Percentiles rank a stretch among this genome's conserved stretches.
phyloP scores from a whole-genome alignment of 2,329 filamentous ascomycete genomes.

The Sporothrix luriei region DNA sequence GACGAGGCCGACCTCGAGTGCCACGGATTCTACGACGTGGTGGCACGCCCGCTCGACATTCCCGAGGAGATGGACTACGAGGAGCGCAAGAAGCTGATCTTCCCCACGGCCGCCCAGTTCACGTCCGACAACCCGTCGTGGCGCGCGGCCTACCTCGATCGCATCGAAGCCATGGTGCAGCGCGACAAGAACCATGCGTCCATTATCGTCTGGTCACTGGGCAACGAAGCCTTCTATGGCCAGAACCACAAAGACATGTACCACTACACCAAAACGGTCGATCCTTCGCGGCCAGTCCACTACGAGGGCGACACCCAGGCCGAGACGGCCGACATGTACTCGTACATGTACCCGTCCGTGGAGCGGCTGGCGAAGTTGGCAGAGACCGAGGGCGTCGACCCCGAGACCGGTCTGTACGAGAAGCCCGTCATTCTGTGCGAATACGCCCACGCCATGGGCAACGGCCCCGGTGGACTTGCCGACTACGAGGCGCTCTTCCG shows the following conservation, averaged over 20 bases:
- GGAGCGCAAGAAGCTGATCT: slow-evolving; percentile 60
- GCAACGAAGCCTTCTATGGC: slow-evolving; percentile 74
- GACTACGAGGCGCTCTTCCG: slow-evolving; percentile 69
- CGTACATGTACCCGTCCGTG: slow-evolving; percentile 66
- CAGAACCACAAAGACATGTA: slow-evolving; percentile 70
- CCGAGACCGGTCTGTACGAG: slow-evolving; percentile 48
- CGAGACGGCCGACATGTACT: slow-evolving; percentile 65
- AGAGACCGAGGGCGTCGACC: slow-evolving; percentile 47
- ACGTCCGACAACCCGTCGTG: slow-evolving; percentile 64
- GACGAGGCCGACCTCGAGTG: slow-evolving; percentile 57
- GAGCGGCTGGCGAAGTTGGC: slow-evolving; percentile 54
- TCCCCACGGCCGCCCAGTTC: slow-evolving; percentile 58
- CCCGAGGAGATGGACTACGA: slow-evolving; percentile 62
- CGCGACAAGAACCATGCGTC: slow-evolving; percentile 71
- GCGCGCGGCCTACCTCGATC: slow-evolving; percentile 67
- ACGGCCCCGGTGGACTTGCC: slow-evolving; percentile 68
- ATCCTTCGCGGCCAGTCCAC: slow-evolving; percentile 62
- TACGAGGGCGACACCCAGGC: slow-evolving; percentile 67
- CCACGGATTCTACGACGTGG: slow-evolving; percentile 56
- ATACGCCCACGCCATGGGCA: slow-evolving; percentile 70
- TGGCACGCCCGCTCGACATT: slow-evolving; percentile 55
- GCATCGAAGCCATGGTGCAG: slow-evolving; percentile 64
- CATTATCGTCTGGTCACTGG: slow-evolving; percentile 73
- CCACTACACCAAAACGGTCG: slow-evolving; percentile 59
- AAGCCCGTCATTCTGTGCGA: slow-evolving; percentile 65